Conservation (phyloP, 1,284 basidiomycete genomes). For the Apiotrichum siamense region DNA sequence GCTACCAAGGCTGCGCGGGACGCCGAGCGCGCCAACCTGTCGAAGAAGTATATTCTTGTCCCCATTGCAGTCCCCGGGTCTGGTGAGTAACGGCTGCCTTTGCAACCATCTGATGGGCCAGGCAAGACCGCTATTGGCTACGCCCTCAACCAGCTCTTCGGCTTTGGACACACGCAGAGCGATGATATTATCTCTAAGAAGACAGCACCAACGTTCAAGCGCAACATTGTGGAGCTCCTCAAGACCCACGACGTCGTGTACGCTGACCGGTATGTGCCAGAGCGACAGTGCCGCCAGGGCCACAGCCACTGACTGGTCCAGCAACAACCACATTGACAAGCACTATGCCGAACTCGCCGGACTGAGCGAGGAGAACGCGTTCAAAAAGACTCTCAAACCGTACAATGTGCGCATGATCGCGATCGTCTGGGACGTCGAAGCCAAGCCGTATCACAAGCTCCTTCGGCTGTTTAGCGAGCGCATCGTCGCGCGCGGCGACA, state of each 20-base stretch:
- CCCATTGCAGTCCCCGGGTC: conserved; percentile 89
- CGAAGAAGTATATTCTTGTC: conserved; percentile 75
- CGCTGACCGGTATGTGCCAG: conserved; percentile 76
- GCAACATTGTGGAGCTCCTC: conserved; percentile 63
- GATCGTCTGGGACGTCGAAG: conserved; percentile 66
- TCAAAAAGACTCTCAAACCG: conserved; percentile 22
- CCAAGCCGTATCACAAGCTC: conserved; percentile 53
- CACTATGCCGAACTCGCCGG: conserved; percentile 67
- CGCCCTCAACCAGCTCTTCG: conserved; percentile 70
- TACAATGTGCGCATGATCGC: conserved; percentile 61
- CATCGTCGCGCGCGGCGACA: conserved; percentile 65
- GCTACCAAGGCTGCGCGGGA: conserved; percentile 19
- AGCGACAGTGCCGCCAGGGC: too few relatives aligned
- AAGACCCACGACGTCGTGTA: conserved; percentile 68
- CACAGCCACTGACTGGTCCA: conserved; percentile 46
- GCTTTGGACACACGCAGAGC: conserved; percentile 82
- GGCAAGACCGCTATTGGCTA: conserved; percentile 84
- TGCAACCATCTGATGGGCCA: conserved; percentile 35
- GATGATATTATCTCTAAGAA: conserved; percentile 83
- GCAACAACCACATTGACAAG: conserved; percentile 78
- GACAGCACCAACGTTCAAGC: conserved; percentile 67
- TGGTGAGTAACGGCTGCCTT: conserved; percentile 51
- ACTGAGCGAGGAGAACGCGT: conserved; percentile 34
- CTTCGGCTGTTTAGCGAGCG: conserved; percentile 73
- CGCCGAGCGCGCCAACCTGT: conserved; percentile 27